Percentiles rank a stretch among this genome's conserved stretches.
Conservation (phyloP, 2,329 filamentous ascomycete species). For the Aureobasidium leucospermi region DNA sequence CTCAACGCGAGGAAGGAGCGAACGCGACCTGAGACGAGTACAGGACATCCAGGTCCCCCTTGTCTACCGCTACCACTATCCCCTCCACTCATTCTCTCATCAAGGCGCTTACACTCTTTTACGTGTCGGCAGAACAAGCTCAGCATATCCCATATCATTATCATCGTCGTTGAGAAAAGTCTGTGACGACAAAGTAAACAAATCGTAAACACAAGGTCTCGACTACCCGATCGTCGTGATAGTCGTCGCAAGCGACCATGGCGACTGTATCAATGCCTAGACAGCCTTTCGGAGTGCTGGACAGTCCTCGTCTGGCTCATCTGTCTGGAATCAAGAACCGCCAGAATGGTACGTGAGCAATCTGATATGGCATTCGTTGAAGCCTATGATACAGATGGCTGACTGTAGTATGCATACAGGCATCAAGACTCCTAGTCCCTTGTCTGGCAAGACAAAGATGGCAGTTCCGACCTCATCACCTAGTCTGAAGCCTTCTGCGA, state of each 20-base stretch:
- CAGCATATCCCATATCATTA: background rate
- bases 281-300: constrained; percentile 69
- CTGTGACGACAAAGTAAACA: constrained; percentile 1
- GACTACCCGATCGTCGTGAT: background rate
- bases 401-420: constrained; percentile 12
- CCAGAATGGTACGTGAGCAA: constrained; percentile 49
- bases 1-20: constrained; percentile 3
- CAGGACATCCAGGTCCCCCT: constrained; percentile 5
- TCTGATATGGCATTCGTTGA: background rate
- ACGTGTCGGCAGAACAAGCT: background rate
- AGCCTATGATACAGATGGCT: constrained; percentile 15
- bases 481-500: constrained; percentile 31
- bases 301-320: constrained; percentile 60
- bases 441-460: constrained; percentile 23
- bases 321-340: constrained; percentile 71
- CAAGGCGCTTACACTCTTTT: constrained; percentile 6
- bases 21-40: constrained; percentile 8
- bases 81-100: constrained; percentile 1
- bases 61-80: background rate
- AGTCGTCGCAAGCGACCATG: constrained; percentile 18
- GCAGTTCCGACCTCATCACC: constrained; percentile 21
- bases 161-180: background rate
- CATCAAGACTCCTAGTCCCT: constrained; percentile 17
- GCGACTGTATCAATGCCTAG: constrained; percentile 35
- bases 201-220: background rate